Evolutionary conservation across 345 rosid genomes (phyloP).

Genomic region (Syzygium grande): DNA sequence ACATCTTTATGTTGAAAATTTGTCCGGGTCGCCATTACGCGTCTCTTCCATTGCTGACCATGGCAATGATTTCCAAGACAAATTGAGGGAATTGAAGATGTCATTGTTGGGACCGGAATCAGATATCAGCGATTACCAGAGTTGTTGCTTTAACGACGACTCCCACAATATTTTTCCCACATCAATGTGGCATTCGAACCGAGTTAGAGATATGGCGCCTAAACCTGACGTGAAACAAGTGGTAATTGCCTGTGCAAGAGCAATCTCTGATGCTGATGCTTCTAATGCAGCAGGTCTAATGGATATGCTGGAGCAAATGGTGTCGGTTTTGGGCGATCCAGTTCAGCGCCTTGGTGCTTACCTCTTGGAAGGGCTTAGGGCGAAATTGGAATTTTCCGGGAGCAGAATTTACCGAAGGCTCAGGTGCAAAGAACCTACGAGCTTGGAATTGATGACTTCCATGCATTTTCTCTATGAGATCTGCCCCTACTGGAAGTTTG

Average conservation of each 20-base stretch:
- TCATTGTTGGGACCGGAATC: neutral
- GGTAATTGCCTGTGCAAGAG: neutral
- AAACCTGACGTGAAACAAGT: neutral
- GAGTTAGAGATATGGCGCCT: neutral
- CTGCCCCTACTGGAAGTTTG: conserved; percentile 8
- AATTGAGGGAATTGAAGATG: neutral
- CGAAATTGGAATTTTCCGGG: conserved; percentile 3
- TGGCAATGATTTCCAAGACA: neutral
- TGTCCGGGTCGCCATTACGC: neutral
- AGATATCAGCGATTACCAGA: neutral
- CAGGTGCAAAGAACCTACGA: neutral
- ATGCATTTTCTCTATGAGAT: conserved; percentile 3
- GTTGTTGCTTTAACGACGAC: neutral
- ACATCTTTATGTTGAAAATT: neutral
- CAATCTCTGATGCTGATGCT: neutral
- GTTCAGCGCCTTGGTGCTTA: conserved; percentile 5
- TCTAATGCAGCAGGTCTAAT: neutral
- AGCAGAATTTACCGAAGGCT: neutral
- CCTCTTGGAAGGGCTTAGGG: conserved; percentile 6
- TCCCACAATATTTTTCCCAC: neutral
- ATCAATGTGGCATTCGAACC: neutral
- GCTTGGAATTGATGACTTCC: neutral
- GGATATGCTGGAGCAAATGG: conserved; percentile 6
- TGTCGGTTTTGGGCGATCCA: neutral
- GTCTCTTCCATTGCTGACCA: neutral